A percentile compares a stretch with the other conserved stretches of the same genome.
phyloP scores from a whole-genome alignment of 306 rosid species.

The Phaseolus lunatus region DNA sequence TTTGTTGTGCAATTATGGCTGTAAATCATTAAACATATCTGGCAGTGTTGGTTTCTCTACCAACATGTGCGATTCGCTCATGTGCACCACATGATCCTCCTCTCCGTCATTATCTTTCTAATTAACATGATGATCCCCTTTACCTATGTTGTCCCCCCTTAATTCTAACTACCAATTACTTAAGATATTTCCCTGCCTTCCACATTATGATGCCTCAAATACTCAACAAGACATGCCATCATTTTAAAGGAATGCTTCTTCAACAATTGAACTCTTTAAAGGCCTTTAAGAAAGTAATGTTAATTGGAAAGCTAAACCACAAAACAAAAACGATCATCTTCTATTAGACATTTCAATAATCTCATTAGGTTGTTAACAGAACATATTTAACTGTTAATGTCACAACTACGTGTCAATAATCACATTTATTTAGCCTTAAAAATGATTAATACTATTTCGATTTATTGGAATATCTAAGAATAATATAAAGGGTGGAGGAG shows the following conservation, averaged over 20 bases:
- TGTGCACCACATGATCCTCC: slow-evolving; percentile 60
- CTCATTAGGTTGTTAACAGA: background rate
- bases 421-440: background rate
- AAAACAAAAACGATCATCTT: background rate
- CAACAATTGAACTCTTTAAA: slow-evolving; percentile 19
- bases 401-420: background rate
- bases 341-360: background rate
- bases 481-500: too few species aligned
- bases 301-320: background rate
- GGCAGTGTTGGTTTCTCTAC: slow-evolving; percentile 49
- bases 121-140: slow-evolving; percentile 58
- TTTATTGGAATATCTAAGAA: too few species aligned
- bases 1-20: slow-evolving; percentile 58
- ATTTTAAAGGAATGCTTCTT: slow-evolving; percentile 42
- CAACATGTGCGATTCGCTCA: slow-evolving; percentile 57
- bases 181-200: slow-evolving; percentile 35
- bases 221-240: slow-evolving; percentile 41
- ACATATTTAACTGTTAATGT: background rate
- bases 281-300: background rate
- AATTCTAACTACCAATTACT: slow-evolving; percentile 36
- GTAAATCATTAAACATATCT: slow-evolving; percentile 48
- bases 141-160: slow-evolving; percentile 49
- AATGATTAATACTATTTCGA: too few species aligned
- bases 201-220: slow-evolving; percentile 36
- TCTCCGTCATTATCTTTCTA: slow-evolving; percentile 48